These are phyloP conservation scores for Forsythia suspensa DNA, from an alignment of 257 asterid species.

Conservation along the genomic window DNA sequence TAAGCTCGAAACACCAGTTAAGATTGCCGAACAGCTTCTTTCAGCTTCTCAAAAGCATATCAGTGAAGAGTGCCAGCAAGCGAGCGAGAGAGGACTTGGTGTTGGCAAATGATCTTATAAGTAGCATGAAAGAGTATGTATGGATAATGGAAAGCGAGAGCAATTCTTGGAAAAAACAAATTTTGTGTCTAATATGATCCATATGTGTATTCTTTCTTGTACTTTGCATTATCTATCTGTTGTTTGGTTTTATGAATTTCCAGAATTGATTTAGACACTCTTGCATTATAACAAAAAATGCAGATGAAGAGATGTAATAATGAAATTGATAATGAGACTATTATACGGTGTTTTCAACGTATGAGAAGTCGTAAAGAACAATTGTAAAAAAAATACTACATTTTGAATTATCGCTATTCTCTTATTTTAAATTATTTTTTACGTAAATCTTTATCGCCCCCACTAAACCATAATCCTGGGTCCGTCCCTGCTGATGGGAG, in stretches of 20 bases:
- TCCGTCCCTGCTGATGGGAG: too few relatives aligned
- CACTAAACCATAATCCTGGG: too few relatives aligned
- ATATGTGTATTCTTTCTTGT: background rate
- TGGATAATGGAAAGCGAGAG: slow-evolving; percentile 75
- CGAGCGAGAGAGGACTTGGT: slow-evolving; percentile 56
- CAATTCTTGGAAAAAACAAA: slow-evolving; percentile 74
- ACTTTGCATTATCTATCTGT: slow-evolving; percentile 8
- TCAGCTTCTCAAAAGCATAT: slow-evolving; percentile 74
- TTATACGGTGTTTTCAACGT: too few relatives aligned
- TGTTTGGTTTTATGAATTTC: slow-evolving; percentile 11
- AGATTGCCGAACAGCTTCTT: slow-evolving; percentile 75
- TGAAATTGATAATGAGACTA: too few relatives aligned
- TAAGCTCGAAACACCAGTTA: slow-evolving; percentile 88
- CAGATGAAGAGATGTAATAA: slow-evolving; percentile 40
- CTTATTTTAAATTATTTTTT: too few relatives aligned
- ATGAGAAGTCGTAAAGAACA: too few relatives aligned
- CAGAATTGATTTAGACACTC: slow-evolving; percentile 8
- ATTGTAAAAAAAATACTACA: too few relatives aligned
- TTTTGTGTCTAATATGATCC: slow-evolving; percentile 67
- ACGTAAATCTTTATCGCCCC: too few relatives aligned
- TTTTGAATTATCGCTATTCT: too few relatives aligned
- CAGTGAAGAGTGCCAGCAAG: slow-evolving; percentile 69
- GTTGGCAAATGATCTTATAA: slow-evolving; percentile 58
- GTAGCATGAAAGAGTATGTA: slow-evolving; percentile 60
- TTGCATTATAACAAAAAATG: slow-evolving; percentile 29